Conservation (phyloP, 2,329 filamentous ascomycete species). For the Capronia americana region DNA sequence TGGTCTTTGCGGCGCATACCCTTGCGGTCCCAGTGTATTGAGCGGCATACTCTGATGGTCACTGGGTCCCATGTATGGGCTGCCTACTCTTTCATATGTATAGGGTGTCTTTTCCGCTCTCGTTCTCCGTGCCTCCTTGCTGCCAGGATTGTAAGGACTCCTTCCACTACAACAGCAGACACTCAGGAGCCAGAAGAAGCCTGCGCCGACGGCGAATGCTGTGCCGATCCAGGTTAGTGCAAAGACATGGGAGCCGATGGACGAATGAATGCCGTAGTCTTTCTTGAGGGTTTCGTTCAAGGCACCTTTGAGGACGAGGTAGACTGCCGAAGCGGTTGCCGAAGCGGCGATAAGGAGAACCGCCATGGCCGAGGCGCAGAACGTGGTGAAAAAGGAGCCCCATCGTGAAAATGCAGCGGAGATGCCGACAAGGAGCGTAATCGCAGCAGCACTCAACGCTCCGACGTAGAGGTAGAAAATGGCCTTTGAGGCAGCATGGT, state of each 20-base stretch:
- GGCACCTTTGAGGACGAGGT: slow-evolving; percentile 70
- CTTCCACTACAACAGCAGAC: slow-evolving; percentile 88
- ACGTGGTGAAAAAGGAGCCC: slow-evolving; percentile 80
- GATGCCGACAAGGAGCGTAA: slow-evolving; percentile 78
- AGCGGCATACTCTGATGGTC: slow-evolving; percentile 38
- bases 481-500: slow-evolving; percentile 77
- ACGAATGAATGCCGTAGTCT: slow-evolving; percentile 70
- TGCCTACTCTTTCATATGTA: slow-evolving; percentile 63
- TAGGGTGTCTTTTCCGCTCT: slow-evolving; percentile 66
- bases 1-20: slow-evolving; percentile 13
- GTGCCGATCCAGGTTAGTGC: slow-evolving; percentile 78
- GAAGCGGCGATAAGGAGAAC: slow-evolving; percentile 70
- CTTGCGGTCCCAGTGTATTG: slow-evolving; percentile 25
- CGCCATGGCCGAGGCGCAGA: slow-evolving; percentile 68
- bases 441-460: slow-evolving; percentile 70
- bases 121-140: slow-evolving; percentile 41
- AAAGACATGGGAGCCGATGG: slow-evolving; percentile 73
- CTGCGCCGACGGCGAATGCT: slow-evolving; percentile 75
- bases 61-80: slow-evolving; percentile 39
- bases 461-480: slow-evolving; percentile 82
- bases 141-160: slow-evolving; percentile 47
- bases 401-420: slow-evolving; percentile 82
- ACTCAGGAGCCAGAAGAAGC: slow-evolving; percentile 89
- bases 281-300: slow-evolving; percentile 70
- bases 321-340: slow-evolving; percentile 75